Conservation (phyloP, 2,329 filamentous ascomycete species). For the Coniochaeta sp. region DNA sequence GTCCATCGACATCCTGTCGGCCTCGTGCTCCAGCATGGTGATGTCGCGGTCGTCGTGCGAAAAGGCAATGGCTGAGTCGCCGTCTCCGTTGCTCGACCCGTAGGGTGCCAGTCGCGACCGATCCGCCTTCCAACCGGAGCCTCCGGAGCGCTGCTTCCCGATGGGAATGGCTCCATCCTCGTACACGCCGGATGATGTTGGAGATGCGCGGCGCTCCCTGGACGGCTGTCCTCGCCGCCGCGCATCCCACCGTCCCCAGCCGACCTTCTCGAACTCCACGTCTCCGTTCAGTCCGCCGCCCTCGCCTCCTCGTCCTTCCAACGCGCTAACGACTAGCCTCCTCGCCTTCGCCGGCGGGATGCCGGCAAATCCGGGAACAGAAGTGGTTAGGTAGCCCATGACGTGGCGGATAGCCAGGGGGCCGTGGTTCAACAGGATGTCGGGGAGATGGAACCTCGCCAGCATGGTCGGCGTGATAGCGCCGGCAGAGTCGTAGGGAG, state of each 20-base stretch:
- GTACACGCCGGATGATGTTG: slow-evolving; percentile 34
- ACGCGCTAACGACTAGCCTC: slow-evolving; percentile 81
- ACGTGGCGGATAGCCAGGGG: slow-evolving; percentile 91
- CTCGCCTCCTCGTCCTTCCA: slow-evolving; percentile 68
- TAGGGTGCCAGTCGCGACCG: slow-evolving; percentile 42
- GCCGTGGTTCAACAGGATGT: slow-evolving; percentile 82
- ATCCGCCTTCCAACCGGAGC: slow-evolving; percentile 33
- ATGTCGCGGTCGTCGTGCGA: slow-evolving; percentile 63
- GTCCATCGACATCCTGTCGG: slow-evolving; percentile 89
- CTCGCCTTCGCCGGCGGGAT: slow-evolving; percentile 87
- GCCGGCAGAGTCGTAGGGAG: slow-evolving; percentile 62
- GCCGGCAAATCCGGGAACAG: slow-evolving; percentile 84
- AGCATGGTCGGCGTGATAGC: slow-evolving; percentile 80
- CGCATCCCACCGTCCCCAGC: slow-evolving; percentile 95
- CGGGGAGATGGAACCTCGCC: slow-evolving; percentile 82
- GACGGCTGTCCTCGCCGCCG: slow-evolving; percentile 59
- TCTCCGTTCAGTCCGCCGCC: slow-evolving; percentile 59
- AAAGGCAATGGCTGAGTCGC: slow-evolving; percentile 61
- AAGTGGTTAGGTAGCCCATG: slow-evolving; percentile 88
- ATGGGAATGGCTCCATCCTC: slow-evolving; percentile 51
- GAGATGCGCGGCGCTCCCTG: slow-evolving; percentile 33
- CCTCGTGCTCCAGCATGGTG: slow-evolving; percentile 74
- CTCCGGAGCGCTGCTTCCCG: slow-evolving; percentile 33
- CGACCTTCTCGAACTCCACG: slow-evolving; percentile 88
- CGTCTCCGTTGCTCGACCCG: slow-evolving; percentile 51